phyloP scores from a whole-genome alignment of 208 protist species.

The Wallacemonas rigidus region DNA sequence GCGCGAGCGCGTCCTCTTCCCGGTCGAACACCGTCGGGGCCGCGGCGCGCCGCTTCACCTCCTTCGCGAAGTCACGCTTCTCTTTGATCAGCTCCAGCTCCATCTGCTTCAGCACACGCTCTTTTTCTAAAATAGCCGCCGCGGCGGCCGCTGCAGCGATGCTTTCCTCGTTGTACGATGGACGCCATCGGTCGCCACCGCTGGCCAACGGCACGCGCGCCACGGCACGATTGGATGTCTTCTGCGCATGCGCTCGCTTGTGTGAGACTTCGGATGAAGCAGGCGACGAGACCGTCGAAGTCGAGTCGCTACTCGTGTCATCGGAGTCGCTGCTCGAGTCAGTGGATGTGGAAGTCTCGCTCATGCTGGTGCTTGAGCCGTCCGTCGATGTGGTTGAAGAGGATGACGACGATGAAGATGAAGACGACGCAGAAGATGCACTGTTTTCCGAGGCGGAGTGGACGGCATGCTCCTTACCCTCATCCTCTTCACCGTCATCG shows the following conservation, averaged over 20 bases:
- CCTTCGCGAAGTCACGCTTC: slow-evolving; percentile 54
- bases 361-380: slow-evolving; percentile 15
- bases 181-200: not conserved
- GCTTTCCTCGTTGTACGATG: slow-evolving; percentile 24
- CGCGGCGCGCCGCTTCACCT: slow-evolving; percentile 44
- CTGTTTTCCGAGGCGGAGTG: not conserved
- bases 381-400: too few relatives aligned
- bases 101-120: slow-evolving; percentile 45
- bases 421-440: slow-evolving; percentile 1
- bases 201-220: not conserved
- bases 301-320: slow-evolving; percentile 15
- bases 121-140: slow-evolving; percentile 50
- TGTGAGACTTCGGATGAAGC: not conserved
- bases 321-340: not conserved
- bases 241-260: too few relatives aligned
- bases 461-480: not conserved
- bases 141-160: slow-evolving; percentile 51
- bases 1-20: slow-evolving; percentile 47
- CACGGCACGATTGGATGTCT: not conserved
- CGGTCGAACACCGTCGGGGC: slow-evolving; percentile 25
- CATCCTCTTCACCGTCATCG: not conserved
- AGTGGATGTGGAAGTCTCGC: not conserved
- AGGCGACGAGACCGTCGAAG: slow-evolving; percentile 11
- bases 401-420: not conserved
- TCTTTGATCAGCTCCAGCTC: slow-evolving; percentile 54